phyloP scores from a whole-genome alignment of 2,329 filamentous ascomycete species.

The Pseudocercospora musae region DNA sequence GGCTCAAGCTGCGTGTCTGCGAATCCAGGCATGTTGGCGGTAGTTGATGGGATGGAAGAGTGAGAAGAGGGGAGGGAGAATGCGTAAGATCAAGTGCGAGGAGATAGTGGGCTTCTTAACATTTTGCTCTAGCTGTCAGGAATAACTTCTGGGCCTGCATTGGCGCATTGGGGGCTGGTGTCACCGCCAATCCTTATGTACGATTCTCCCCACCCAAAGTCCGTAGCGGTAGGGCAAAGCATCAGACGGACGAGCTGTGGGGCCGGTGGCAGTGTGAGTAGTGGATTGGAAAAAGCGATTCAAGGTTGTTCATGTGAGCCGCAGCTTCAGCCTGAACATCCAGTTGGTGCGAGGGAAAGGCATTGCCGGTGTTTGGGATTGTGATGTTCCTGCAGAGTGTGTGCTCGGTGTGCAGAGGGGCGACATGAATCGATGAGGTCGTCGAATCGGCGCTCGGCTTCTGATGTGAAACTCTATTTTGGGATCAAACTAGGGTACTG shows the following conservation, averaged over 20 bases:
- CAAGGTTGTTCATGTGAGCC: not conserved
- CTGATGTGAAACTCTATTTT: not conserved
- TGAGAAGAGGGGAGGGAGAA: not conserved
- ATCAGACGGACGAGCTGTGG: not conserved
- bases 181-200: conserved; percentile 2
- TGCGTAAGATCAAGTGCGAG: not conserved
- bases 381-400: not conserved
- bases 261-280: not conserved
- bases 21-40: conserved; percentile 19
- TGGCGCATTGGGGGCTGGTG: conserved; percentile 3
- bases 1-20: conserved; percentile 31
- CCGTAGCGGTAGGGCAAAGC: not conserved
- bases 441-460: not conserved
- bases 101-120: not conserved
- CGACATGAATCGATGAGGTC: not conserved
- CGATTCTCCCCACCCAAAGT: not conserved
- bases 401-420: conserved; percentile 3
- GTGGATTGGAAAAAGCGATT: not conserved
- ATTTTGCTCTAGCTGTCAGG: conserved; percentile 2
- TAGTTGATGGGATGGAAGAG: not conserved
- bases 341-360: not conserved
- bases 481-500: not conserved
- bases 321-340: not conserved
- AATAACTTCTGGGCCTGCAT: conserved; percentile 4
- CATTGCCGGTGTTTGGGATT: not conserved